Percentiles rank a stretch among this genome's conserved stretches.
Evolutionary conservation across 345 rosid species (phyloP).

Genomic region (Gossypium longicalyx): DNA sequence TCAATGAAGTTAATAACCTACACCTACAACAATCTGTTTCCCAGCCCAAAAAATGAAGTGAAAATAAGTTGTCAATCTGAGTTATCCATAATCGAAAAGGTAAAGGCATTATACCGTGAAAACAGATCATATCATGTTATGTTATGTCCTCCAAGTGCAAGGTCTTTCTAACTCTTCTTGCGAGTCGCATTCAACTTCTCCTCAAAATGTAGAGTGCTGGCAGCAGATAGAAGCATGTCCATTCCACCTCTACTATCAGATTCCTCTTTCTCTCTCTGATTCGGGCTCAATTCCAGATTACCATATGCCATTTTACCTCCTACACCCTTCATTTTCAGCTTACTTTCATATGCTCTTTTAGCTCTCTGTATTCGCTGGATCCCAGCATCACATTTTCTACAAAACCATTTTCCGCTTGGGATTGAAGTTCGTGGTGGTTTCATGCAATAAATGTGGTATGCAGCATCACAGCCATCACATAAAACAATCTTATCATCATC

Average conservation of each 20-base stretch:
- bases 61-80: constrained; percentile 14
- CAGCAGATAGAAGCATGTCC: constrained; percentile 83
- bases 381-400: constrained; percentile 61
- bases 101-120: background rate
- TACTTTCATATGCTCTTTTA: constrained; percentile 37
- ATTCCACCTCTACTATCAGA: constrained; percentile 51
- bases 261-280: constrained; percentile 24
- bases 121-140: background rate
- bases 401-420: constrained; percentile 79
- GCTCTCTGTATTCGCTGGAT: constrained; percentile 44
- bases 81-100: constrained; percentile 7
- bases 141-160: background rate
- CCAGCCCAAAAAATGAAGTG: constrained; percentile 7
- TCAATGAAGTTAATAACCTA: constrained; percentile 31
- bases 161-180: constrained; percentile 20
- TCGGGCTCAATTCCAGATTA: constrained; percentile 16
- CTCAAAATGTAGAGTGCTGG: constrained; percentile 49
- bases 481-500: constrained; percentile 75
- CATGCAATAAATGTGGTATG: constrained; percentile 85
- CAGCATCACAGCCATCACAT: constrained; percentile 92
- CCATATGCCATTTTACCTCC: constrained; percentile 19
- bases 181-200: constrained; percentile 37
- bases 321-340: constrained; percentile 23
- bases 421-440: constrained; percentile 49
- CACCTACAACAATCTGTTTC: constrained; percentile 6